Evolutionary conservation across 495 filamentous ascomycete species (phyloP).

Genomic region (Penicillium paradoxum): DNA sequence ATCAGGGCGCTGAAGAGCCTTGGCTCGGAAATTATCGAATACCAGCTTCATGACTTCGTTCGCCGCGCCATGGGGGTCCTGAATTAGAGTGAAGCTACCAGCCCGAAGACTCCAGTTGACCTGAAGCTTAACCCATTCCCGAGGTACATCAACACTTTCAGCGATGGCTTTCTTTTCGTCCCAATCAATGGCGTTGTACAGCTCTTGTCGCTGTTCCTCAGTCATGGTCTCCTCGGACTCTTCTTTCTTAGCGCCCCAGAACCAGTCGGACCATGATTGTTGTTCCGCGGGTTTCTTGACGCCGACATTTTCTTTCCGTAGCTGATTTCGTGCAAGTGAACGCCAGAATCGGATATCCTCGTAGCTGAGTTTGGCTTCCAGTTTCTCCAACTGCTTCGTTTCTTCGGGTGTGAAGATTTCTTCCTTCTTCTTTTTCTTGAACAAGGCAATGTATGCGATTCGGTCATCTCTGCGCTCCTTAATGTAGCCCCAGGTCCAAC

Average conservation of each 20-base stretch:
- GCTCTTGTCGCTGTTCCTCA: slow-evolving; percentile 90
- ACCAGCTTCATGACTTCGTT: slow-evolving; percentile 82
- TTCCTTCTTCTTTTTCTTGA: slow-evolving; percentile 86
- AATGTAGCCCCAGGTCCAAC: slow-evolving; percentile 94
- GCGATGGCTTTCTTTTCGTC: slow-evolving; percentile 89
- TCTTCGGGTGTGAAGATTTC: slow-evolving; percentile 67
- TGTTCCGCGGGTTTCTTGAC: slow-evolving; percentile 59
- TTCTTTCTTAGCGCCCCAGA: slow-evolving; percentile 74
- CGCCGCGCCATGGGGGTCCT: slow-evolving; percentile 73
- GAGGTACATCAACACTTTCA: slow-evolving; percentile 81
- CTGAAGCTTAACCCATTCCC: slow-evolving; percentile 87
- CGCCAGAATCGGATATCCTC: slow-evolving; percentile 97
- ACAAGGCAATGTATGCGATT: slow-evolving; percentile 81
- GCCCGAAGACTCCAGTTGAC: slow-evolving; percentile 84
- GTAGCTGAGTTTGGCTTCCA: slow-evolving; percentile 87
- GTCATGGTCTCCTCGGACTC: slow-evolving; percentile 76
- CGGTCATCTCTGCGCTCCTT: slow-evolving; percentile 87
- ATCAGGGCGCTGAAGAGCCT: slow-evolving; percentile 79
- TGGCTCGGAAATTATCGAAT: slow-evolving; percentile 90
- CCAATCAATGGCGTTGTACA: slow-evolving; percentile 97
- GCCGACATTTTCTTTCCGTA: slow-evolving; percentile 89
- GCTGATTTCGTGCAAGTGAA: slow-evolving; percentile 86
- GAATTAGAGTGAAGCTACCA: slow-evolving; percentile 87
- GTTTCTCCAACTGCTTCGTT: slow-evolving; percentile 60
- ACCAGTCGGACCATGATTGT: slow-evolving; percentile 84